Evolutionary conservation across 345 rosid genomes (phyloP).

Genomic region (Citrus inodora): DNA sequence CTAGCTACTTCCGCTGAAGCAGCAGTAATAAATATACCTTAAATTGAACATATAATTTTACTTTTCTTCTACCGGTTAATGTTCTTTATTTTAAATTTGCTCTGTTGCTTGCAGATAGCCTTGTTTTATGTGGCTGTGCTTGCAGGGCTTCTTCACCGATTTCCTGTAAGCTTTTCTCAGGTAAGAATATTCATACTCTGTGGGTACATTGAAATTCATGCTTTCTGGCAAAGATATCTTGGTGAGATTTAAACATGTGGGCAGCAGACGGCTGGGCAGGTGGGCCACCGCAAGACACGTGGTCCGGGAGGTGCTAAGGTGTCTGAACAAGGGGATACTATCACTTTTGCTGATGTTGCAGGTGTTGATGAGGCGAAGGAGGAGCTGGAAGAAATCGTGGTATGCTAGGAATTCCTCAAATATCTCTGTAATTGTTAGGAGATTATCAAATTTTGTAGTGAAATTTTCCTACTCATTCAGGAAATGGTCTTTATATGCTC

Average conservation of each 20-base stretch:
- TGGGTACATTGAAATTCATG: conserved; percentile 6
- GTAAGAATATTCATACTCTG: conserved; percentile 24
- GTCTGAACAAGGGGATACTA: conserved; percentile 68
- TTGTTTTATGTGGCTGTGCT: conserved; percentile 77
- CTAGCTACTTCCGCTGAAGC: not conserved
- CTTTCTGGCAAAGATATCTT: conserved; percentile 12
- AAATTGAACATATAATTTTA: not conserved
- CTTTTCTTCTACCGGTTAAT: not conserved
- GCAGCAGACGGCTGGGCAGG: conserved; percentile 79
- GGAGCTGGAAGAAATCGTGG: conserved; percentile 98
- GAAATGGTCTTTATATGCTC: conserved; percentile 20
- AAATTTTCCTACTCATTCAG: conserved; percentile 19
- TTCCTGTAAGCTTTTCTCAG: conserved; percentile 82
- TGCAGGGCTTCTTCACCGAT: conserved; percentile 70
- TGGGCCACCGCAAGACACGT: conserved; percentile 67
- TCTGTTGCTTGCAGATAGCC: conserved; percentile 57
- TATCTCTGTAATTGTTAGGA: conserved; percentile 1
- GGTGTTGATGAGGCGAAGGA: conserved; percentile 99
- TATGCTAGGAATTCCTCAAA: conserved; percentile 27
- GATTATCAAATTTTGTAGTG: not conserved
- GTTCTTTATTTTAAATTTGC: conserved; percentile 6
- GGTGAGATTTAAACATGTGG: conserved; percentile 13
- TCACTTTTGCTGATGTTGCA: conserved; percentile 95
- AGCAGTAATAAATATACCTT: not conserved
- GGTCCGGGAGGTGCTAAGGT: conserved; percentile 60